These are phyloP conservation scores for Kandelia obovata DNA, from an alignment of 345 rosid genomes.

Conservation along the genomic window DNA sequence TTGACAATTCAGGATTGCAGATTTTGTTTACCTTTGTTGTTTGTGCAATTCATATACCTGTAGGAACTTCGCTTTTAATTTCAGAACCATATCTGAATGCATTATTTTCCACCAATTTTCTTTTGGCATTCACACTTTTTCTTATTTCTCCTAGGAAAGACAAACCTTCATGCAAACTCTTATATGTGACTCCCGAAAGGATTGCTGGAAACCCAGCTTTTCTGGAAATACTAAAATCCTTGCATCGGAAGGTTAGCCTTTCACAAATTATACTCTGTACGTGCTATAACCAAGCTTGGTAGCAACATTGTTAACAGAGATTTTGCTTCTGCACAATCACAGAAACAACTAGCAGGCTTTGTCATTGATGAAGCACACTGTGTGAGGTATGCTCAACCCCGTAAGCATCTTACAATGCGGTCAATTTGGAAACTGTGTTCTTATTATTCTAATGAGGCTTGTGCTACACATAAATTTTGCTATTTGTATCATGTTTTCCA, in stretches of 20 bases:
- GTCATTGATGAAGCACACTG: conserved; percentile 93
- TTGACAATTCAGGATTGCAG: conserved; percentile 3
- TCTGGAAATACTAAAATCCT: conserved; percentile 50
- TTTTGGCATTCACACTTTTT: conserved; percentile 6
- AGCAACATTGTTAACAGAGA: conserved; percentile 2
- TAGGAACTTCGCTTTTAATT: too few relatives aligned
- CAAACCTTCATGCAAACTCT: conserved; percentile 79
- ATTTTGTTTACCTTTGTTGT: background rate
- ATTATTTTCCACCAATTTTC: background rate
- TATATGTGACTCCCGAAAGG: conserved; percentile 93
- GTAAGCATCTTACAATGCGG: background rate
- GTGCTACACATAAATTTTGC: conserved; percentile 6
- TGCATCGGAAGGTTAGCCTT: conserved; percentile 58
- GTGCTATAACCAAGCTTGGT: background rate
- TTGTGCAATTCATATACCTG: background rate
- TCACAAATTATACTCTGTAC: background rate
- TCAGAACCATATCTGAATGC: too few relatives aligned
- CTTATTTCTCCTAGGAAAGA: conserved; percentile 45
- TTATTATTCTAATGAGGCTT: conserved; percentile 2
- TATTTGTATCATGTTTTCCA: conserved; percentile 27
- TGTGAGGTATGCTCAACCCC: conserved; percentile 53
- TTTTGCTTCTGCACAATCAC: conserved; percentile 16
- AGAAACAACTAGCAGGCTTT: conserved; percentile 78
- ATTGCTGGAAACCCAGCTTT: conserved; percentile 66
- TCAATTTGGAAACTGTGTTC: background rate